Base-by-base conservation (phyloP, 164 flowering plant species). In the Santalum album region DNA sequence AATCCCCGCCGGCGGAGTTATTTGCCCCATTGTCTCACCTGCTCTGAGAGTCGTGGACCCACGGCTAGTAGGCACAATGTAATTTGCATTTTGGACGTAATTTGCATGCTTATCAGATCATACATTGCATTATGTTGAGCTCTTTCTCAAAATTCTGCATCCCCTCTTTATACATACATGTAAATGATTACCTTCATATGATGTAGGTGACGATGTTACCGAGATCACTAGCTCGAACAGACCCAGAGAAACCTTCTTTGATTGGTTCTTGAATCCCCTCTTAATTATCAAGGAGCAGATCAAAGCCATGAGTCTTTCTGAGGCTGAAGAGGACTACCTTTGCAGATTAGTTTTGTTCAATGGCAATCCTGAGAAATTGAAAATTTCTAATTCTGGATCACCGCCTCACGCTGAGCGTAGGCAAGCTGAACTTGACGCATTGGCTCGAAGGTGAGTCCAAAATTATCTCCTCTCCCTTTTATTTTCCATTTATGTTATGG, bases 221-320 rank as follows among this genome's bases (percentile, higher is more conserved):
- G 96, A 84, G 68, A 70, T 91, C 65, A 84, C 84, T 27, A 60
- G 63, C 54, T 48, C 72, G 46, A 86, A 88, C 63, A 73, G 95
- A 64, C 96, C 94, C 1, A 84, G 69, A 69, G 95, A 86, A 17
- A 45, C 64, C n/a, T 54, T 84, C 57, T 88, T 75, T 66, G 92
- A 81, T 56, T 81, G 88, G 92, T 88, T 88, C 73, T 55, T 88
- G 21, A 78, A 83, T 58, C 98, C 98, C 15, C 65, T 88, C 11
- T 56, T 88, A 77, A 70, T 87, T 57, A 74, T 90, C 15, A 91
- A 84, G 67, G 95, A 88, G 10, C 98, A 91, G 67, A 86, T 91
- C 35, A 88, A 72, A 73, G 92, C 90, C 9, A 65, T 65, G 48
- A 76, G 72, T 43, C 92, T 91, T 26, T 65, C 87, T 22, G 86